These are phyloP conservation scores for Lepidium campestre DNA, from an alignment of 441 rosid species.

Conservation along the genomic window DNA sequence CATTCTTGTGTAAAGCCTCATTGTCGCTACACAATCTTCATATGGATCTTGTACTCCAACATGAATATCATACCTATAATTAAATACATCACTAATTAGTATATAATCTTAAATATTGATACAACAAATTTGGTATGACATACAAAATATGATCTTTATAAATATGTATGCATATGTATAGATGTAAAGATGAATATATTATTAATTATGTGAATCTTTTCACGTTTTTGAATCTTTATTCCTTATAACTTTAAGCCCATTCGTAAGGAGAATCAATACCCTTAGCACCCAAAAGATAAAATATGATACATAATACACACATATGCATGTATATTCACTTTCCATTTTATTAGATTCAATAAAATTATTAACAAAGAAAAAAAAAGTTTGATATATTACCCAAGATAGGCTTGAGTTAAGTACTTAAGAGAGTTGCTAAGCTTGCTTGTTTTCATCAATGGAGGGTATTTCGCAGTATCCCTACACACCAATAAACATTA, in stretches of 20 bases:
- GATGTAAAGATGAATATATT: background rate
- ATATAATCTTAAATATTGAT: background rate
- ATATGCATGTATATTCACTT: background rate
- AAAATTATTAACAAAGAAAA: background rate
- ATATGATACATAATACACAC: background rate
- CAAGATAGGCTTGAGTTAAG: constrained; percentile 81
- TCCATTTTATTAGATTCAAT: background rate
- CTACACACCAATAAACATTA: constrained; percentile 26
- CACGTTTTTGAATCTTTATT: constrained; percentile 1
- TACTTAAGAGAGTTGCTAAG: constrained; percentile 90
- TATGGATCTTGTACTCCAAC: constrained; percentile 72
- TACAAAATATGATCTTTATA: no score
- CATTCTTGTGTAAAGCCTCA: constrained; percentile 89
- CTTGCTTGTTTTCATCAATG: constrained; percentile 93
- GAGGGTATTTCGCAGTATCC: constrained; percentile 81
- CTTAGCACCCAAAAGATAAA: background rate
- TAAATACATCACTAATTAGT: background rate
- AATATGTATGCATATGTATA: no score
- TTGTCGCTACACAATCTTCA: constrained; percentile 81
- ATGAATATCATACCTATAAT: constrained; percentile 68
- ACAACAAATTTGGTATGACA: no score
- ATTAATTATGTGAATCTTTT: constrained; percentile 7
- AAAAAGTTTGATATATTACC: constrained; percentile 33
- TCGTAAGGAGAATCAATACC: constrained; percentile 17
- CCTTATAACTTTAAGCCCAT: constrained; percentile 17